Evolutionary conservation across 139 green algal species (phyloP).

Genomic region (Closterium sp.): DNA sequence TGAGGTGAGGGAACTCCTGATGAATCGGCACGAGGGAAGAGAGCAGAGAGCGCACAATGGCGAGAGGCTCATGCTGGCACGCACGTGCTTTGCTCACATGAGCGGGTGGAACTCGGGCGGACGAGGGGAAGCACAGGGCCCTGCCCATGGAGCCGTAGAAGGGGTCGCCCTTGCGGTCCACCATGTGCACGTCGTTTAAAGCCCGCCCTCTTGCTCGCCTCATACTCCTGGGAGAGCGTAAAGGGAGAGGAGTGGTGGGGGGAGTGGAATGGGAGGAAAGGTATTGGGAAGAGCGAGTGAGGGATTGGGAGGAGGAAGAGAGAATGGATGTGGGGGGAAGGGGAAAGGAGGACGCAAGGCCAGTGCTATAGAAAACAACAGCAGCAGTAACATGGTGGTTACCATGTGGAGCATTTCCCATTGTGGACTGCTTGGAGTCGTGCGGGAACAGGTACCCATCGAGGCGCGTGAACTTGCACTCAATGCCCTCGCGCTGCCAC

Average conservation of each 20-base stretch:
- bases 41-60: too few species aligned
- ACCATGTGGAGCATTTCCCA: conserved; percentile 21
- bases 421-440: conserved; percentile 28
- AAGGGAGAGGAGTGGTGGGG: not conserved
- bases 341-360: too few species aligned
- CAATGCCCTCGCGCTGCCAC: conserved; percentile 58
- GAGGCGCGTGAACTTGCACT: conserved; percentile 60
- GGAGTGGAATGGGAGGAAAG: not conserved
- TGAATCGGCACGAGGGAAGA: too few species aligned
- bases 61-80: too few species aligned
- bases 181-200: conserved; percentile 16
- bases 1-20: too few species aligned
- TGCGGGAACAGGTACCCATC: conserved; percentile 64
- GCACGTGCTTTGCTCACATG: too few species aligned
- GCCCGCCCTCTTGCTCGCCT: conserved; percentile 16
- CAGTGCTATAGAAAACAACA: too few species aligned
- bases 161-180: not conserved
- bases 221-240: conserved; percentile 10
- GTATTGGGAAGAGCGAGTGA: too few species aligned
- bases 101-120: conserved; percentile 36
- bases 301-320: too few species aligned
- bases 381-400: too few species aligned
- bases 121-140: conserved; percentile 8
- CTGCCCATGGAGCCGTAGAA: not conserved
- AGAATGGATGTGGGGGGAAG: too few species aligned